A percentile compares a stretch with the other conserved stretches of the same genome.
Evolutionary conservation across 139 green algal species (phyloP).

Genomic region (Haematococcus lacustris): DNA sequence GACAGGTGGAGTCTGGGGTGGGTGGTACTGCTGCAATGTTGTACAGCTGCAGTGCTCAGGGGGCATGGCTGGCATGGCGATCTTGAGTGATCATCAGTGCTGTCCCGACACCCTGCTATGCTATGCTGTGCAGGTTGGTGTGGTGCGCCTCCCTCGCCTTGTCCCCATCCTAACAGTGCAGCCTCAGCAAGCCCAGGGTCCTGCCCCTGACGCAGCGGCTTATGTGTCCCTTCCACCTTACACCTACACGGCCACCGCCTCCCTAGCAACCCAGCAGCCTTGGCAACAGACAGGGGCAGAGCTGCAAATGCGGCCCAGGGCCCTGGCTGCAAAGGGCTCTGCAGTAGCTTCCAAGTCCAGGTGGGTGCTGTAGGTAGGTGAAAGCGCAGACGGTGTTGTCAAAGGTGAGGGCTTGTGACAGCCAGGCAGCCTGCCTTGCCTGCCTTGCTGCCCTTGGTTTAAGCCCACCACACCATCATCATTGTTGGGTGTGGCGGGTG

Average conservation of each 20-base stretch:
- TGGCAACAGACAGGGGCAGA: background rate
- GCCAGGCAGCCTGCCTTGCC: too few relatives aligned
- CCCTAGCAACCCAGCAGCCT: background rate
- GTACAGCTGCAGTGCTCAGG: too few relatives aligned
- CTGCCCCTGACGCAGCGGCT: background rate
- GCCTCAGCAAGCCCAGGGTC: background rate
- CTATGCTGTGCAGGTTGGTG: constrained; percentile 12
- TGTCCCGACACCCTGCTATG: background rate
- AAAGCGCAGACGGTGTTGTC: too few relatives aligned
- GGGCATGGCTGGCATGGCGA: too few relatives aligned
- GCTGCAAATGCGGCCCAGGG: background rate
- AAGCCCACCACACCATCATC: background rate
- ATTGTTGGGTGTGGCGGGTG: background rate
- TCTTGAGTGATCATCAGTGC: background rate
- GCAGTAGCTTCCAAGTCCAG: background rate
- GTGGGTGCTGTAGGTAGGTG: background rate
- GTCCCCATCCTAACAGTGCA: constrained; percentile 30
- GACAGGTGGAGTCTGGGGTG: too few relatives aligned
- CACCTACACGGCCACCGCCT: too few relatives aligned
- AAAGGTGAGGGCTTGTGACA: too few relatives aligned
- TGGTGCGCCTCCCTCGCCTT: constrained; percentile 32
- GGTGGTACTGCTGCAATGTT: too few relatives aligned
- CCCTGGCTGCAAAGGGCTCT: background rate
- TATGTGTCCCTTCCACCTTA: too few relatives aligned
- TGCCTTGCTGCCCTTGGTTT: too few relatives aligned